A percentile compares a stretch with the other conserved stretches of the same genome.
Conservation (phyloP, 164 flowering plant species). For the Paratinospora sagittata region DNA sequence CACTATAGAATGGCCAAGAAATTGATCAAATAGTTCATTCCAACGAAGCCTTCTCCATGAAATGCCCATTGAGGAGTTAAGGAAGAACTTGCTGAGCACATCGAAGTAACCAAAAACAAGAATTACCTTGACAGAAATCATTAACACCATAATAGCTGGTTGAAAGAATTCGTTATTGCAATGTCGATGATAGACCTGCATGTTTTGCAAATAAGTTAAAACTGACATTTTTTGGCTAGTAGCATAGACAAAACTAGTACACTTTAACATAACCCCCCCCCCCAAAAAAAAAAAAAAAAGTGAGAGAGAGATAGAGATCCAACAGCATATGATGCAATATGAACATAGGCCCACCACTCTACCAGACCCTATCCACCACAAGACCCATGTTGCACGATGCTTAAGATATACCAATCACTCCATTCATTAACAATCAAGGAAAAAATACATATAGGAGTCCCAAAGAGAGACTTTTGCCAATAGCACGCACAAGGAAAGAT, state of each 20-base stretch:
- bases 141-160: conserved; percentile 57
- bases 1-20: no score
- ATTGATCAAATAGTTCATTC: no score
- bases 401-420: background rate
- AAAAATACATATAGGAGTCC: no score
- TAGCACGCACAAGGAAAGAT: no score
- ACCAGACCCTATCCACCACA: background rate
- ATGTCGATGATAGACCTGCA: conserved; percentile 38
- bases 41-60: background rate
- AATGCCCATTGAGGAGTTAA: background rate
- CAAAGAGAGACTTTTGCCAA: no score
- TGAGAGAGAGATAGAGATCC: no score
- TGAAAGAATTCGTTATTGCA: conserved; percentile 24
- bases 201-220: background rate
- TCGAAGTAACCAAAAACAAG: background rate
- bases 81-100: background rate
- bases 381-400: background rate
- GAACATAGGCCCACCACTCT: background rate
- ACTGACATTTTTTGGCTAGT: background rate
- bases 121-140: conserved; percentile 68
- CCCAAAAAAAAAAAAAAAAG: no score
- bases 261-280: background rate
- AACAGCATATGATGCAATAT: no score
- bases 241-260: background rate
- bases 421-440: background rate